These are phyloP conservation scores for Ostreobium quekettii DNA, from an alignment of 139 green algal genomes.

Conservation along the genomic window DNA sequence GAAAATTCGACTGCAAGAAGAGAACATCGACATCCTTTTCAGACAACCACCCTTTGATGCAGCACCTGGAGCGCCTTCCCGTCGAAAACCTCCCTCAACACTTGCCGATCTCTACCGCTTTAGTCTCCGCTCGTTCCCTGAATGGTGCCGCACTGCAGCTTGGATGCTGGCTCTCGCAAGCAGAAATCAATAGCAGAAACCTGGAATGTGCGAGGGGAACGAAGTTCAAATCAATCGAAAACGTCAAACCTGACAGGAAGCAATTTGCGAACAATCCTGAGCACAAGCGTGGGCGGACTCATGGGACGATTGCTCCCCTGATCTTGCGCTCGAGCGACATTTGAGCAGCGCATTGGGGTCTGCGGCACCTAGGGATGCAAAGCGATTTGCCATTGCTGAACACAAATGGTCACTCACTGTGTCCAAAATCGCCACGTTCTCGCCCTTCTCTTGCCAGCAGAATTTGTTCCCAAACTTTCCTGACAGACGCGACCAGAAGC, in stretches of 20 bases:
- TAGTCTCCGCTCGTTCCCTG: too few species aligned
- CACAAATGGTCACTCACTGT: conserved; percentile 43
- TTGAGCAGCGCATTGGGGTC: not conserved
- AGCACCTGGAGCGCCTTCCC: too few species aligned
- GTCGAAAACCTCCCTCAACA: too few species aligned
- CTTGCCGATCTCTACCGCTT: too few species aligned
- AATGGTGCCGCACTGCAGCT: conserved; percentile 4
- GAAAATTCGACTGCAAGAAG: too few species aligned
- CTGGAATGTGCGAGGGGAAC: not conserved
- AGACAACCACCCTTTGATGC: too few species aligned
- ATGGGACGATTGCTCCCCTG: not conserved
- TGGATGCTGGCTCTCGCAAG: not conserved
- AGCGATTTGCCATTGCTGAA: not conserved
- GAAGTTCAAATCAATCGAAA: not conserved
- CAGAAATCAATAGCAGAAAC: conserved; percentile 8
- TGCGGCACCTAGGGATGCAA: not conserved
- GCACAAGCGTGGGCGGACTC: not conserved
- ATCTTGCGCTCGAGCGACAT: not conserved
- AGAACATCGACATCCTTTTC: too few species aligned
- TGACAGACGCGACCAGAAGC: conserved; percentile 83
- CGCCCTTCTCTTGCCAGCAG: conserved; percentile 87
- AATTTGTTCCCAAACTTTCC: conserved; percentile 94
- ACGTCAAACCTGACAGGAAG: not conserved
- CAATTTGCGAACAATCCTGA: not conserved
- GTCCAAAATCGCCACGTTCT: conserved; percentile 72